A percentile compares a stretch with the other conserved stretches of the same genome.
Conservation (phyloP, 345 rosid species). For the Populus pruinosa region DNA sequence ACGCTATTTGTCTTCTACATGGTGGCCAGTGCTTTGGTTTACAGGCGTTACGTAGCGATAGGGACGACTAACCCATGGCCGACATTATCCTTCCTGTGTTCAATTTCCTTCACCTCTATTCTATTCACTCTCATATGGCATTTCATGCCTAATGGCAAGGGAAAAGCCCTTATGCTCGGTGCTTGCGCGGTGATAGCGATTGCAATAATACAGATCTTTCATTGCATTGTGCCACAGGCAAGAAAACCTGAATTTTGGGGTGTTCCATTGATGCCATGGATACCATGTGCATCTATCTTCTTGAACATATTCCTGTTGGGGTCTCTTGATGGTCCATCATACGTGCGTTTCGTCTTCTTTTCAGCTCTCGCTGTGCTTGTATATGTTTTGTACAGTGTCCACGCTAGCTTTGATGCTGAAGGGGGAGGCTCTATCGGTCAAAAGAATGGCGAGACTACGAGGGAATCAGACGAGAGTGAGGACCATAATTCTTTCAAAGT, state of each 20-base stretch:
- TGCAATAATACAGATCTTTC: conserved; percentile 48
- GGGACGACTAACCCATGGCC: conserved; percentile 75
- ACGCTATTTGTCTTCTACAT: conserved; percentile 90
- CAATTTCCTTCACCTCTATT: conserved; percentile 56
- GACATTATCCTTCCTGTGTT: conserved; percentile 60
- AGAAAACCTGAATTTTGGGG: conserved; percentile 85
- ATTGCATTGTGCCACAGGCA: conserved; percentile 53
- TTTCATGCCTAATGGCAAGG: conserved; percentile 46
- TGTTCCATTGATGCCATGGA: conserved; percentile 89
- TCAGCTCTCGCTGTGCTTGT: conserved; percentile 57
- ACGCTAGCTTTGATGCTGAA: conserved; percentile 86
- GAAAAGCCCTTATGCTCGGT: conserved; percentile 53
- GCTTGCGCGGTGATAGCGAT: conserved; percentile 39
- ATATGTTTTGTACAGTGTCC: conserved; percentile 79
- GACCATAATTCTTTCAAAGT: conserved; percentile 31
- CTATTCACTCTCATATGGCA: conserved; percentile 69
- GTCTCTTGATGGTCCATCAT: conserved; percentile 63
- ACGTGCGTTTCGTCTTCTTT: conserved; percentile 63
- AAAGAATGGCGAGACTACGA: conserved; percentile 37
- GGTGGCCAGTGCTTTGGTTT: conserved; percentile 88
- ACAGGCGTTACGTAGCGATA: conserved; percentile 64
- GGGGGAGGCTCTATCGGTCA: conserved; percentile 36
- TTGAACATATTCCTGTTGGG: conserved; percentile 80
- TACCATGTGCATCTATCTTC: conserved; percentile 75
- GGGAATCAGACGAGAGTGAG: conserved; percentile 39